Evolutionary conservation across 805 yeast genomes (phyloP), one percentile per base, ranked within the genome.

Genomic region (Kodamaea neixiangensis): DNA sequence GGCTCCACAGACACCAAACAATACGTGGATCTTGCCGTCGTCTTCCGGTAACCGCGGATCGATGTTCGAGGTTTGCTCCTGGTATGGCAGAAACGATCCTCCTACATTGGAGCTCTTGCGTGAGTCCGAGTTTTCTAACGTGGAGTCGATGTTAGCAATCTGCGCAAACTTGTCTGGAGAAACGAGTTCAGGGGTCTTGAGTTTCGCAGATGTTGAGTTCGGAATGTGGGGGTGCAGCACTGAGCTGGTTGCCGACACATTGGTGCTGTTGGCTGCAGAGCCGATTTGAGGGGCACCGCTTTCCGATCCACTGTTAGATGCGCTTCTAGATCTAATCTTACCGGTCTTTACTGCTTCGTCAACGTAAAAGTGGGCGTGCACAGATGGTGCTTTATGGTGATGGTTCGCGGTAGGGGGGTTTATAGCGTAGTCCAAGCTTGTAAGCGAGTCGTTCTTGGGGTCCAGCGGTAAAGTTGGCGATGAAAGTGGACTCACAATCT

Each of bases 291-390:
- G 35, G 11, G 45, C 18, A 35, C 44, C 45, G 21, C 20, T 14
- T 13, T 48, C 51, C 6, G 67, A 54, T 7, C 65, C 68, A 18
- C 67, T 60, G 37, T 60, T 58, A 10, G 77, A 72, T 6, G 75
- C 74, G 55, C 77, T 72, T 49, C 78, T 62, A 2, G 76, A 71
- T 37, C 76, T 50, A 3, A 59, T 50, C 50, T 71, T 72, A 7
- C 58, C 64, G 5, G 68, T 84, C 60, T 81, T 85, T n/a, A 82
- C 63, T 1, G 86, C 75, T 50, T 87, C 92, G 54, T 84, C 87
- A 7, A 82, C 83, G 57, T 78, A 79, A 63, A 88, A 88, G 67
- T 87, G 96, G 0, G 94, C 91, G 67, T 88, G 96, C 54, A 85
- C 85, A 0, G 88, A 79, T 14, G 87, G 77, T 17, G 78, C 63